Evolutionary conservation across 495 filamentous ascomycete species (phyloP).

Genomic region (Pyronema omphalodes): DNA sequence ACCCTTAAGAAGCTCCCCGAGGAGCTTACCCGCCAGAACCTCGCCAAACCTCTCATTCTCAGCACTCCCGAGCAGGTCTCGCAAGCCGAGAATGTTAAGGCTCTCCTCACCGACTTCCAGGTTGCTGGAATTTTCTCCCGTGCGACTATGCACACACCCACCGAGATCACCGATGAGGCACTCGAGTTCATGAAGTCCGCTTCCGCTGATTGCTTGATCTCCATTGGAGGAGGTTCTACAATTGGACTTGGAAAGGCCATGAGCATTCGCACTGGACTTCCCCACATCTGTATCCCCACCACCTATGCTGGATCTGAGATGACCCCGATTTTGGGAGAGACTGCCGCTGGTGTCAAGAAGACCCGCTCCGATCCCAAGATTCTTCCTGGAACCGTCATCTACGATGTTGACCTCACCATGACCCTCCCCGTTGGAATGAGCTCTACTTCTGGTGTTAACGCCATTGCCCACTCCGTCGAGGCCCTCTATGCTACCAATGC

Average conservation of each 20-base stretch:
- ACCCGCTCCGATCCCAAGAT: constrained; percentile 48
- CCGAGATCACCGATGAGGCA: constrained; percentile 42
- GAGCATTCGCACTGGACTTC: constrained; percentile 42
- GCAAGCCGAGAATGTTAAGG: constrained; percentile 31
- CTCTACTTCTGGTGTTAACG: constrained; percentile 49
- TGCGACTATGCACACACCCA: constrained; percentile 52
- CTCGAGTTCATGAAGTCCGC: constrained; percentile 32
- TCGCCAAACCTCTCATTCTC: constrained; percentile 39
- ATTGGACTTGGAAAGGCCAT: constrained; percentile 52
- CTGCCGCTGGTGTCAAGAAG: constrained; percentile 42
- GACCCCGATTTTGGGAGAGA: constrained; percentile 51
- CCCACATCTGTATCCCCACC: constrained; percentile 49
- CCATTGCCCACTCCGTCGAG: constrained; percentile 52
- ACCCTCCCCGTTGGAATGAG: constrained; percentile 41
- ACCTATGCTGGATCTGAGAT: constrained; percentile 56
- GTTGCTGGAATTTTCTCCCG: constrained; percentile 41
- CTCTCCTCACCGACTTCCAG: constrained; percentile 21
- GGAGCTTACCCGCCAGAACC: constrained; percentile 36
- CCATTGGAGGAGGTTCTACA: constrained; percentile 47
- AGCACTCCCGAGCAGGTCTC: constrained; percentile 38
- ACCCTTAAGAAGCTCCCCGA: constrained; percentile 41
- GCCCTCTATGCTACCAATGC: constrained; percentile 46
- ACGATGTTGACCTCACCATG: constrained; percentile 51
- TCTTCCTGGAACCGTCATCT: constrained; percentile 46
- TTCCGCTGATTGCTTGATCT: constrained; percentile 35